Conservation (phyloP, 2,329 filamentous ascomycete genomes). For the Talaromyces rugulosus region DNA sequence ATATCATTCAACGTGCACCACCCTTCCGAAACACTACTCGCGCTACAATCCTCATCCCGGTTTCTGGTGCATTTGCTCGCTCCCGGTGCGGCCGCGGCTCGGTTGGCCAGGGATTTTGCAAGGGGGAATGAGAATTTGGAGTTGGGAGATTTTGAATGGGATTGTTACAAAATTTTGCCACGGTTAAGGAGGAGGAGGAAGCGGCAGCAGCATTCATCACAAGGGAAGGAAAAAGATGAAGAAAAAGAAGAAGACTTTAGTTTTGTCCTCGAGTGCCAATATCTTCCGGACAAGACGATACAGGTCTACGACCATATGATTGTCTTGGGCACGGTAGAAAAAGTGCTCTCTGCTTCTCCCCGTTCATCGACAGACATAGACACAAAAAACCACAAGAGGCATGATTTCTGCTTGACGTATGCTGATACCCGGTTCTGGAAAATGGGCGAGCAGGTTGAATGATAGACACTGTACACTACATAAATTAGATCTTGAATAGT, state of each 20-base stretch:
- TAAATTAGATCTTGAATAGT: background rate
- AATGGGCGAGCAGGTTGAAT: conserved; percentile 32
- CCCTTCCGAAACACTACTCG: conserved; percentile 54
- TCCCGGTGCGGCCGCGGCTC: conserved; percentile 27
- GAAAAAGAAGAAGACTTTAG: conserved; percentile 25
- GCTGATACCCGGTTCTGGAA: conserved; percentile 41
- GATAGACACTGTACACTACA: background rate
- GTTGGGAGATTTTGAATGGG: conserved; percentile 13
- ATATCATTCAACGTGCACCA: conserved; percentile 59
- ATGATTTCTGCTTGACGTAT: conserved; percentile 36
- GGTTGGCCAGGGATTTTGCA: conserved; percentile 37
- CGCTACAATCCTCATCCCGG: conserved; percentile 41
- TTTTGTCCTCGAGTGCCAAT: conserved; percentile 37
- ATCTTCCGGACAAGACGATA: conserved; percentile 29
- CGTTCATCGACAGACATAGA: background rate
- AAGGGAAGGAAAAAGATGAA: conserved; percentile 4
- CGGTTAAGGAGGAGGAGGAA: conserved; percentile 15
- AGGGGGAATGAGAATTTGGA: conserved; percentile 35
- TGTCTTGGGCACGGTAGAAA: conserved; percentile 27
- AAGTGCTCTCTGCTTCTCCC: conserved; percentile 17
- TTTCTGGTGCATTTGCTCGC: conserved; percentile 53
- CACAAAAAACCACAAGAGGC: background rate
- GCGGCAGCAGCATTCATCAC: background rate
- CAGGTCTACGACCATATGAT: conserved; percentile 39
- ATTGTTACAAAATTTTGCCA: conserved; percentile 19